phyloP scores from a whole-genome alignment of 2,329 filamentous ascomycete genomes.

The Ophiocordyceps robertsii region DNA sequence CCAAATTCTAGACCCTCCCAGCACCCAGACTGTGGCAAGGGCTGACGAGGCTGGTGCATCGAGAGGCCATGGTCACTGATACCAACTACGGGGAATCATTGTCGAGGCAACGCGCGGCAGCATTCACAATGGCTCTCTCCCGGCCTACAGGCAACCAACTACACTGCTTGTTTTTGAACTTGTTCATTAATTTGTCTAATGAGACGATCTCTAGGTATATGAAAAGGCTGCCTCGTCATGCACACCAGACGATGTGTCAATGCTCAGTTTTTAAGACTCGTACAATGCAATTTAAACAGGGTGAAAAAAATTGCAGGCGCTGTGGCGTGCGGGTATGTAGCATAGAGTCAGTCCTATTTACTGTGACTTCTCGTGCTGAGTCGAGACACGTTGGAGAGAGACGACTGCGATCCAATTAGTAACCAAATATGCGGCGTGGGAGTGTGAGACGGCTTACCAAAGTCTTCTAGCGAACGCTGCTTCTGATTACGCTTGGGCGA shows the following conservation, averaged over 20 bases:
- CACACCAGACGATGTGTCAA: constrained; percentile 11
- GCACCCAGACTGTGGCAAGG: too few species aligned
- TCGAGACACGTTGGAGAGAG: constrained; percentile 79
- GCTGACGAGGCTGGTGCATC: too few species aligned
- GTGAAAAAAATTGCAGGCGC: constrained; percentile 2
- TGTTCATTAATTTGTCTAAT: constrained; percentile 29
- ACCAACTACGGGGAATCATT: too few species aligned
- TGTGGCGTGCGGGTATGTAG: constrained; percentile 25
- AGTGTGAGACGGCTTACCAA: constrained; percentile 47
- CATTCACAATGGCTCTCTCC: too few species aligned
- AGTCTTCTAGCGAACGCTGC: constrained; percentile 79
- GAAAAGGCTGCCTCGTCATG: constrained; percentile 21
- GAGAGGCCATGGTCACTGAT: too few species aligned
- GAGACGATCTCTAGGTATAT: constrained; percentile 21
- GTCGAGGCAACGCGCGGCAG: too few species aligned
- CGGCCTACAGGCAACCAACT: background rate
- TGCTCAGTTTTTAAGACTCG: constrained; percentile 16
- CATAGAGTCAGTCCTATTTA: constrained; percentile 35
- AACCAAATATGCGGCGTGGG: background rate
- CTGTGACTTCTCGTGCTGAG: constrained; percentile 79
- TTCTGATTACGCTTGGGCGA: constrained; percentile 68
- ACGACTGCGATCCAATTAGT: constrained; percentile 46
- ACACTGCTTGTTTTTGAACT: constrained; percentile 4
- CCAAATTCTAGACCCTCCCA: too few species aligned
- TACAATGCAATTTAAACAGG: constrained; percentile 24